Percentiles rank a stretch among this genome's conserved stretches.
Conservation (phyloP, 2,329 filamentous ascomycete species). For the Xylariaceae sp. region DNA sequence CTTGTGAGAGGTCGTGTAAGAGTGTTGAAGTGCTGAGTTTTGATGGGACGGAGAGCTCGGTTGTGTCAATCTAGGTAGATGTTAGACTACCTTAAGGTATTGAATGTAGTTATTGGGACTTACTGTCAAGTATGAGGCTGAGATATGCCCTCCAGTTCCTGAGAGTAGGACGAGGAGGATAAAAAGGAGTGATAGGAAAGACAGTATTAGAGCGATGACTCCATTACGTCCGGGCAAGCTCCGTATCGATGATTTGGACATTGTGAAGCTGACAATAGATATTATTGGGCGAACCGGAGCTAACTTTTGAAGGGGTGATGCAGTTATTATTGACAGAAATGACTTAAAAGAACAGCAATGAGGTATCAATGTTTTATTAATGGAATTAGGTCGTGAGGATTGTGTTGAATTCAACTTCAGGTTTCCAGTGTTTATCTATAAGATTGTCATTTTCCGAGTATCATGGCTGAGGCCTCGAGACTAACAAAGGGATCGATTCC, state of each 20-base stretch:
- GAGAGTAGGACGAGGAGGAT: conserved; percentile 30
- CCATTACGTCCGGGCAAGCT: conserved; percentile 10
- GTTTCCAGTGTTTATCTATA: too few species aligned
- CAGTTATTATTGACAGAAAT: too few species aligned
- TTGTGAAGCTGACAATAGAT: neutral
- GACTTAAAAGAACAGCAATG: too few species aligned
- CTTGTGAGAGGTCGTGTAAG: conserved; percentile 31
- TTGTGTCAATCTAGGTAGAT: conserved; percentile 29
- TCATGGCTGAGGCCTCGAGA: too few species aligned
- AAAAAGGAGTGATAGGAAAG: conserved; percentile 25
- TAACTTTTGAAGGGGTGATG: too few species aligned
- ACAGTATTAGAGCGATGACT: conserved; percentile 20
- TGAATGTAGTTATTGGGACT: neutral
- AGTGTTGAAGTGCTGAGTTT: conserved; percentile 32
- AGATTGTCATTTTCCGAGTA: too few species aligned
- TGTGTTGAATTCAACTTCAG: too few species aligned
- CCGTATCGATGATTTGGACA: neutral
- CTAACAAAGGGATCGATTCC: too few species aligned
- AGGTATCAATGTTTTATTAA: too few species aligned
- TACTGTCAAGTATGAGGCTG: conserved; percentile 37
- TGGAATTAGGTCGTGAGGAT: too few species aligned
- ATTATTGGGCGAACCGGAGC: too few species aligned
- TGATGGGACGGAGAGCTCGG: conserved; percentile 28
- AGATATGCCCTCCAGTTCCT: conserved; percentile 24
- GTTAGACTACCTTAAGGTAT: neutral